phyloP scores from a whole-genome alignment of 371 early-diverging fungal genomes.

The Syncephalastrum sp. region DNA sequence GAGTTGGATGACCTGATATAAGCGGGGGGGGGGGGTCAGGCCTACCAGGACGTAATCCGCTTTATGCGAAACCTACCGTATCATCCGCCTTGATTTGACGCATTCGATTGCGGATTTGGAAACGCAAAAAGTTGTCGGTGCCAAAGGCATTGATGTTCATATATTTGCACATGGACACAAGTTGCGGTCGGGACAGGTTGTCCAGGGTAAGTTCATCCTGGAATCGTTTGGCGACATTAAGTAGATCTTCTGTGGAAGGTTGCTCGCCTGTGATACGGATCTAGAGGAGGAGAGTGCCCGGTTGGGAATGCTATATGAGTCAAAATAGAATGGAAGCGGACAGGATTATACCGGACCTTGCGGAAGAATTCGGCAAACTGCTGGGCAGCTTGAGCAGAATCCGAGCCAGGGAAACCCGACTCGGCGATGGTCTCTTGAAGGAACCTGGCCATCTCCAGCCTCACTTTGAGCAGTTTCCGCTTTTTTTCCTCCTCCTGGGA shows the following conservation, averaged over 20 bases:
- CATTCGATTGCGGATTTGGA: constrained; percentile 85
- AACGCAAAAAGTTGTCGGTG: constrained; percentile 90
- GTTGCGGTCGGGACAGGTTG: constrained; percentile 89
- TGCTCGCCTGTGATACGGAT: constrained; percentile 84
- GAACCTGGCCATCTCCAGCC: constrained; percentile 92
- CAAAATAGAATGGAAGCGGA: neutral
- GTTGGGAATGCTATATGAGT: neutral
- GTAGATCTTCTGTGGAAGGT: constrained; percentile 79
- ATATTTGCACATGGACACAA: constrained; percentile 91
- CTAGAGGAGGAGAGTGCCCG: constrained; percentile 26
- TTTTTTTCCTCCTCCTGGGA: constrained; percentile 90
- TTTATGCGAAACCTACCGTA: constrained; percentile 37
- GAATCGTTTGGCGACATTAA: constrained; percentile 83
- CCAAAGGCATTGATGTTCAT: constrained; percentile 94
- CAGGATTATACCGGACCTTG: constrained; percentile 46
- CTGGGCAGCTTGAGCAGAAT: constrained; percentile 60
- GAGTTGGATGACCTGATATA: constrained; percentile 60
- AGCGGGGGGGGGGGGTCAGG: neutral
- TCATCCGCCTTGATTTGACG: constrained; percentile 87
- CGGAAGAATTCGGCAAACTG: constrained; percentile 81
- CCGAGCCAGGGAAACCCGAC: constrained; percentile 62
- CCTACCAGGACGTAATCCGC: neutral
- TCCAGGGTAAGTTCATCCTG: constrained; percentile 91
- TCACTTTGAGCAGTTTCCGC: constrained; percentile 79
- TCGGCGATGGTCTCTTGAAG: constrained; percentile 93